Conservation (phyloP, 805 yeast genomes). For the Starmerella potacharoeniae region DNA sequence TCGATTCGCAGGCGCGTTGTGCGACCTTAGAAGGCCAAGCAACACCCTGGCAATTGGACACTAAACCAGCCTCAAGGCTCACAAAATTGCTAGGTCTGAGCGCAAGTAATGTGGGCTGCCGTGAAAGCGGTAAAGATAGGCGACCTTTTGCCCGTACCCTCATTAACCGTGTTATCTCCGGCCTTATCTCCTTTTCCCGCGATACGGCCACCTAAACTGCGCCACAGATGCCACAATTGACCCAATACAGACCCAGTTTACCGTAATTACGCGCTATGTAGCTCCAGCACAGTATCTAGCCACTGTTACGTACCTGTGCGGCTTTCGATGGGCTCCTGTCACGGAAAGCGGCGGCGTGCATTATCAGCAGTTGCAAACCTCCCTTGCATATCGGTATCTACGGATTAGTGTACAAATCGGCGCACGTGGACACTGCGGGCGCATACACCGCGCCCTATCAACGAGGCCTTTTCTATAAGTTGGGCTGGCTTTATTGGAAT, state of each 20-base stretch:
- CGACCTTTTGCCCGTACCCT: neutral
- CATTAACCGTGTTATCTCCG: neutral
- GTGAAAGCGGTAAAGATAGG: neutral
- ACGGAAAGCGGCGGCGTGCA: neutral
- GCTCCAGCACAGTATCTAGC: no score
- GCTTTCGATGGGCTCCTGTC: neutral
- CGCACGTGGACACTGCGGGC: neutral
- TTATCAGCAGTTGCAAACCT: neutral
- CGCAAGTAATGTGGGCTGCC: neutral
- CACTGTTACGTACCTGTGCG: no score
- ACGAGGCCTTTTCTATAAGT: neutral
- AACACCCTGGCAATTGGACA: no score
- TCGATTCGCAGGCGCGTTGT: no score
- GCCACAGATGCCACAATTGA: neutral
- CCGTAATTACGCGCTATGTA: no score
- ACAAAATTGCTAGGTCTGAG: no score
- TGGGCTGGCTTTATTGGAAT: neutral
- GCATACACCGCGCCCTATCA: no score
- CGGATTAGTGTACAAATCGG: neutral
- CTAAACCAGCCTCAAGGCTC: no score
- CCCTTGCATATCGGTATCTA: neutral
- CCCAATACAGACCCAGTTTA: no score
- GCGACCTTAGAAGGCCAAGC: no score
- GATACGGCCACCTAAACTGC: neutral
- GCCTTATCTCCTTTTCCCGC: neutral